A percentile compares a stretch with the other conserved stretches of the same genome.
Conservation (phyloP, 768 basidiomycete genomes). For the Suillus americanus region DNA sequence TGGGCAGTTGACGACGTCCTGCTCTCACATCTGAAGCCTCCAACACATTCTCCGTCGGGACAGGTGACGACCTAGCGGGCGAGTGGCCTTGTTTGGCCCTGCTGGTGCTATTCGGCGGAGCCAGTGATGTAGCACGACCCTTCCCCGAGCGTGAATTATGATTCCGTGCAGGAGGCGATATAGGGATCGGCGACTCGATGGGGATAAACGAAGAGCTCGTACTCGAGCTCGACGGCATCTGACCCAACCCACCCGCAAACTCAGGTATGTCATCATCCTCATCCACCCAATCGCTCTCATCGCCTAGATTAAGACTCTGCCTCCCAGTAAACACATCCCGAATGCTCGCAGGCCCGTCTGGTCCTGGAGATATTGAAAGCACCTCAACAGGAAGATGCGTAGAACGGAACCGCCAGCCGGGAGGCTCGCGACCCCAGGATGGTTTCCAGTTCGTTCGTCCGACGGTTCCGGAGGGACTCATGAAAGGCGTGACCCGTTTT, state of each 20-base stretch:
- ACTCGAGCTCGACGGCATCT: slow-evolving; percentile 36
- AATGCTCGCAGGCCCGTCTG: slow-evolving; percentile 42
- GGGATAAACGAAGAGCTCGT: slow-evolving; percentile 23
- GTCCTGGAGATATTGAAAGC: slow-evolving; percentile 59
- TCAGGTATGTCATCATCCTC: slow-evolving; percentile 74
- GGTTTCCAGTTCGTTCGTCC: slow-evolving; percentile 86
- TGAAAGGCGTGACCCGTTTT: slow-evolving; percentile 75
- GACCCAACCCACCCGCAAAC: slow-evolving; percentile 80
- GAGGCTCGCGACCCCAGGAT: slow-evolving; percentile 84
- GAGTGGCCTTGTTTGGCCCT: slow-evolving; percentile 57
- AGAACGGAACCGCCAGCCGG: slow-evolving; percentile 73
- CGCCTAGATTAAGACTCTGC: slow-evolving; percentile 57
- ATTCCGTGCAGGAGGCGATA: slow-evolving; percentile 51
- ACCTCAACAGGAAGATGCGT: slow-evolving; percentile 77
- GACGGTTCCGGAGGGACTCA: slow-evolving; percentile 51
- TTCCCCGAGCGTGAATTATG: slow-evolving; percentile 40
- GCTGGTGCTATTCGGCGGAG: slow-evolving; percentile 25
- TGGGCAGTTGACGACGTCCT: slow-evolving; percentile 68
- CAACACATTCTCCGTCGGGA: slow-evolving; percentile 50
- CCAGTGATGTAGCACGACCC: slow-evolving; percentile 23
- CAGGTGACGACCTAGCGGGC: slow-evolving; percentile 57
- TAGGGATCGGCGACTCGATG: slow-evolving; percentile 40
- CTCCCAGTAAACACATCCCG: slow-evolving; percentile 83
- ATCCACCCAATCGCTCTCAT: slow-evolving; percentile 88
- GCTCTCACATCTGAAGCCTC: slow-evolving; percentile 51